Conservation (phyloP, 805 yeast genomes). For the Naumovozyma baii region DNA sequence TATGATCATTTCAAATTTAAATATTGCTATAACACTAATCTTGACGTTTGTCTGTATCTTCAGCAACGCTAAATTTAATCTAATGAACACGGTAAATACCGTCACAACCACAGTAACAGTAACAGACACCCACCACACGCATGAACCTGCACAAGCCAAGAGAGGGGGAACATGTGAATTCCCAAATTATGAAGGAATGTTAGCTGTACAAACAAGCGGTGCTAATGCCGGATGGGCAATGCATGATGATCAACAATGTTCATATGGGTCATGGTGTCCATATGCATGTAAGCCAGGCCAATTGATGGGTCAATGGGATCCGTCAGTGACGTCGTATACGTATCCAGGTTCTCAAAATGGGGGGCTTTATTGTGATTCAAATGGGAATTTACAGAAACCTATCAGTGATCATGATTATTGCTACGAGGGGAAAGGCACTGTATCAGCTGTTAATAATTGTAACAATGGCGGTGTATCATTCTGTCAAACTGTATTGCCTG, state of each 20-base stretch:
- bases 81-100: background rate
- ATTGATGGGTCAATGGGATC: conserved; percentile 84
- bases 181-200: conserved; percentile 60
- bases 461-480: conserved; percentile 58
- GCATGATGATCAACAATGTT: conserved; percentile 62
- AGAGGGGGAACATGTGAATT: conserved; percentile 48
- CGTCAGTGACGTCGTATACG: conserved; percentile 56
- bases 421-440: conserved; percentile 68
- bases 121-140: background rate
- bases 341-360: conserved; percentile 77
- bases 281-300: conserved; percentile 88
- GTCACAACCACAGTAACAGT: background rate
- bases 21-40: too few species aligned
- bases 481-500: conserved; percentile 90
- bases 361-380: conserved; percentile 65
- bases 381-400: conserved; percentile 60
- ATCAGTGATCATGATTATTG: conserved; percentile 52
- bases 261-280: conserved; percentile 77
- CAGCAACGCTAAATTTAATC: background rate
- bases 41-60: too few species aligned
- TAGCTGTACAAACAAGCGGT: conserved; percentile 50
- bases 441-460: conserved; percentile 49
- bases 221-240: conserved; percentile 81
- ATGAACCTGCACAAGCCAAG: conserved; percentile 5
- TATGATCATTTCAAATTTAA: too few species aligned